Evolutionary conservation across 768 basidiomycete genomes (phyloP), one percentile per base, ranked within the genome.

Genomic region (Hericium erinaceus): DNA sequence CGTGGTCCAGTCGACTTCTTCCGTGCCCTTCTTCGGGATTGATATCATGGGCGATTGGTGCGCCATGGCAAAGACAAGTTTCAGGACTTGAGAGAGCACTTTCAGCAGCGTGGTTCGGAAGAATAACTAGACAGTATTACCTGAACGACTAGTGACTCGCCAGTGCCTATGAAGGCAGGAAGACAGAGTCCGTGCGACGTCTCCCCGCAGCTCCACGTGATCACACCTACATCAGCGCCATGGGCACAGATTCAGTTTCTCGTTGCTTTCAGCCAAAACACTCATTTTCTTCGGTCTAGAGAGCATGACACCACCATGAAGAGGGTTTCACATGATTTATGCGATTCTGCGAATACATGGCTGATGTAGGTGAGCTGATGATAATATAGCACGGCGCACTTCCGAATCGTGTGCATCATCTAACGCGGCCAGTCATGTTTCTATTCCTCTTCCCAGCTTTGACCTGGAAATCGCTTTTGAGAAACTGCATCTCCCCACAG

Each of bases 381-480:
- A 58, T 54, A 56, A 52, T 62, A 62, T 58, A 60, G 57, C 61
- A 62, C 13, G 41, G 41, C 9, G 20, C 15, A 44, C 41, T 44
- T 2, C 15, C 44, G 44, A 33, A 46, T 46, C 44, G 44, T 18
- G 20, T 38, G 50, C 48, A 39, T 18, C 26, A 33, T 46, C 59
- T 61, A 87, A 33, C 33, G 8, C 33, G 33, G 22, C 84, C 84
- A 6, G 83, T 83, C 74, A 84, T 87, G 73, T 87, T 89, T 74
- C 84, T 87, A 73, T 85, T 89, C 68, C 89, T 78, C 78, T 84
- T 90, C 54, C 91, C 90, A 57, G 93, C 88, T 69, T 97, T 93
- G 55, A 93, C 95, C 75, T 97, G 92, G 83, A 89, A 99, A 74
- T 95, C 95, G 60, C 90, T 93, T 84, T 90, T 90, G 65, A 99